Base-by-base conservation (phyloP, 2,329 filamentous ascomycete genomes). In the Sporothrix sp. region DNA sequence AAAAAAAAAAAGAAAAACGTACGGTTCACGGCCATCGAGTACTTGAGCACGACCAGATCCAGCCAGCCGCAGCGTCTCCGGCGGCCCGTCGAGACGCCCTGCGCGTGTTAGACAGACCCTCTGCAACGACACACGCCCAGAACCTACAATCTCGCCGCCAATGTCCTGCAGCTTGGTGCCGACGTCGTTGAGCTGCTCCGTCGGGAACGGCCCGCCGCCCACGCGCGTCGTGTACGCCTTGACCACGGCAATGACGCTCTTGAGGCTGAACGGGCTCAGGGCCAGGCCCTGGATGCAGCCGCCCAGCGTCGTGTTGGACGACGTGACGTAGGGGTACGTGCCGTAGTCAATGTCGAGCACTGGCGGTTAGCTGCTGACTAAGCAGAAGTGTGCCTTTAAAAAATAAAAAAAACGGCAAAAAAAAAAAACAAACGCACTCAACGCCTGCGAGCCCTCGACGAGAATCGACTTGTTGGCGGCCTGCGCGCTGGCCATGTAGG, bases 31-130 rank as follows among this genome's bases (percentile, higher is more conserved):
- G 55, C 48, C 25, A 51, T 55, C 21, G 56, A 81, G 69, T 84
- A 85, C 63, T 83, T 82, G 56, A 85, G 65, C 7, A 85, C 75
- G 30, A 85, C 81, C 5, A 87, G 72, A 59, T 87, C 82, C 38
- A 84, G 69, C 65, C 59, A 79, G 66, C 56, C 56, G 50, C 78
- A 78, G 58, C 79, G 81, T 51, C 79, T 68, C 32, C 79, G 74
- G 37, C 79, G 71, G 32, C 78, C 77, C 4, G 78, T 78, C 4
- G 66, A 67, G 50, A 69, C 63, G 52, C 62, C 48, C 52, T 55
- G 16, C 7, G 7, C 13, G 11, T 35, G 25, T 28, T 28, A 28
- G 25, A 28, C 25, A 28, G 25, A 6, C 6, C 10, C 25, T n/a
- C n/a, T n/a, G n/a, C 11, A 13, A n/a, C 8, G 7, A 6, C 18